Evolutionary conservation across 202 grass and related monocot species (phyloP), one percentile per base, ranked within the genome.

Genomic region (Zoysia matrella): DNA sequence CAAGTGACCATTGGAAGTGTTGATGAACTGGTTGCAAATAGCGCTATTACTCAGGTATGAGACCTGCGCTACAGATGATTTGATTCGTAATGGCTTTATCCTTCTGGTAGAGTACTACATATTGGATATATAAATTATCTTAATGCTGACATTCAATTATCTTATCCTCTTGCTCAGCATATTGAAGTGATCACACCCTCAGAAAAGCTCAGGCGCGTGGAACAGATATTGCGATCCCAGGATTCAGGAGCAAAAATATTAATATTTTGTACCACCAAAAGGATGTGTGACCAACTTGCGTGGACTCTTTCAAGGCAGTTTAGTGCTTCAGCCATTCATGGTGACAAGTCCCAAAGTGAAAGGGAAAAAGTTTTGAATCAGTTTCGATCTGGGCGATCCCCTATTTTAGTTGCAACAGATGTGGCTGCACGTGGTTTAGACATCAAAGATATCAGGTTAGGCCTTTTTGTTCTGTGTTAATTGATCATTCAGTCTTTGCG

Each of bases 11-110:
- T 99, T 83, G 96, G 96, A 79, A 89, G 91, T 40, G 90, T 93
- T 22, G 96, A 94, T 82, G 91, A 99, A 60, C 96, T 99, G 85
- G 93, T 99, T 88, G 96, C 96, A 67, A 99, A 99, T 85, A 99
- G 74, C 78, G 65, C 22, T 30, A 30, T 30, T 30, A 30, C 22
- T 30, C 22, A 30, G 22, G 22, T 30, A 30, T 30, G 22, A 2
- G 40, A 61, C 53, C 47, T 53, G 22, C 70, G 18, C 46, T 74
- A 40, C 54, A 22, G 7, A 46, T 65, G n/a, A 39, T 46, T 57
- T 58, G 40, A 74, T 81, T 81, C 49, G 52, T 81, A n/a, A 22
- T 30, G 47, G 39, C 1, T 78, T 81, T 41, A 47, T 57, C 64
- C 11, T 85, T 75, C 30, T 10, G 52, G 53, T 67, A 10, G 16